Percentiles rank a stretch among this genome's conserved stretches.
Evolutionary conservation across 306 rosid genomes (phyloP).

Genomic region (Medicago ruthenica): DNA sequence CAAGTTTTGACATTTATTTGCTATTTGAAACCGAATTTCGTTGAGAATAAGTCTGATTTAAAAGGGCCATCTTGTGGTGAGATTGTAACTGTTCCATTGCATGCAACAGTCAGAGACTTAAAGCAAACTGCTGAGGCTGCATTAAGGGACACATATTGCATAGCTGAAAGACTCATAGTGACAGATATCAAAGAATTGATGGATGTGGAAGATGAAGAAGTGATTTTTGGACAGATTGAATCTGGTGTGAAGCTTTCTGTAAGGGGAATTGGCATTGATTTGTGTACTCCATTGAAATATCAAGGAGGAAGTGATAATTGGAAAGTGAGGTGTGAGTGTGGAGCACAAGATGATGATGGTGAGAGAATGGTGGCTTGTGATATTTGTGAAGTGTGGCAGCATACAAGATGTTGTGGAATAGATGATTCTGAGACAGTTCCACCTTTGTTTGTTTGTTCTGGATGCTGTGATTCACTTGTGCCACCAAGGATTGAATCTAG

Average conservation of each 20-base stretch:
- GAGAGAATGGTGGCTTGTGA: slow-evolving; percentile 94
- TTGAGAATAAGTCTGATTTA: slow-evolving; percentile 45
- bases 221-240: slow-evolving; percentile 65
- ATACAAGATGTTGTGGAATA: slow-evolving; percentile 74
- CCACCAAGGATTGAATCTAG: slow-evolving; percentile 53
- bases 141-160: slow-evolving; percentile 78
- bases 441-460: slow-evolving; percentile 74
- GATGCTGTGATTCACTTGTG: slow-evolving; percentile 59
- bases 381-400: slow-evolving; percentile 91
- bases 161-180: slow-evolving; percentile 61
- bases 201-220: slow-evolving; percentile 58
- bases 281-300: slow-evolving; percentile 57
- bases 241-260: slow-evolving; percentile 69
- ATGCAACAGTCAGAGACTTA: slow-evolving; percentile 76
- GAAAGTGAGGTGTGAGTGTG: slow-evolving; percentile 85
- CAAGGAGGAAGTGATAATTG: slow-evolving; percentile 76
- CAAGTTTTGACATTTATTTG: slow-evolving; percentile 69
- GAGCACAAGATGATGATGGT: slow-evolving; percentile 88
- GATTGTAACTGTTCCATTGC: slow-evolving; percentile 68
- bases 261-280: slow-evolving; percentile 61
- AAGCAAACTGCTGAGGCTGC: slow-evolving; percentile 73
- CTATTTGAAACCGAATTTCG: slow-evolving; percentile 56
- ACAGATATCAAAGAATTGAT: slow-evolving; percentile 64
- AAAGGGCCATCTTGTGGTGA: slow-evolving; percentile 62
- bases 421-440: slow-evolving; percentile 72